Conservation (phyloP, 306 rosid species). For the Quillaja saponaria region DNA sequence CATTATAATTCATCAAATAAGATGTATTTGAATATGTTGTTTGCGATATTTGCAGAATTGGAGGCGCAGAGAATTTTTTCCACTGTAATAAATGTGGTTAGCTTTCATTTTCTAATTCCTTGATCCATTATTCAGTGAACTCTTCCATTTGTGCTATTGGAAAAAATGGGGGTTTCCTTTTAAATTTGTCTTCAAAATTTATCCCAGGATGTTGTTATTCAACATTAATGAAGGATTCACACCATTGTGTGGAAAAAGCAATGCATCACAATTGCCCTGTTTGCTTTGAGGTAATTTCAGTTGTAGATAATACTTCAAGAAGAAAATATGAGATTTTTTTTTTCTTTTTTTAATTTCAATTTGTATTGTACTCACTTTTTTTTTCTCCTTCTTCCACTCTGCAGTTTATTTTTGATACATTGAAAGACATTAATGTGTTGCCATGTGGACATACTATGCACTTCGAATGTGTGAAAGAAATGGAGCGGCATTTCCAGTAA, state of each 20-base stretch:
- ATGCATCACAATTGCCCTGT: slow-evolving; percentile 62
- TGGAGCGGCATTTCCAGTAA: slow-evolving; percentile 63
- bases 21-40: too few relatives aligned
- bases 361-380: background rate
- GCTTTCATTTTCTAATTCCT: background rate
- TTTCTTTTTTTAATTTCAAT: too few relatives aligned
- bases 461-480: slow-evolving; percentile 62
- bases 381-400: background rate
- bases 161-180: background rate
- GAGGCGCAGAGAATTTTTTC: slow-evolving; percentile 69
- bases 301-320: background rate
- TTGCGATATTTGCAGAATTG: slow-evolving; percentile 44
- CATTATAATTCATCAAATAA: too few relatives aligned
- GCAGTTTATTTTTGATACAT: slow-evolving; percentile 81
- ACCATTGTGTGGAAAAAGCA: slow-evolving; percentile 50
- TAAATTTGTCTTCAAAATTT: too few relatives aligned
- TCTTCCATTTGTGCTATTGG: background rate
- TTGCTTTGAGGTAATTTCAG: slow-evolving; percentile 47
- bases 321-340: background rate
- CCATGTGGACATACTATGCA: slow-evolving; percentile 69
- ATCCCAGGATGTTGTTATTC: slow-evolving; percentile 54
- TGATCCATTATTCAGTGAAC: too few relatives aligned
- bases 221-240: slow-evolving; percentile 41
- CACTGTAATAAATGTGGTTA: slow-evolving; percentile 75
- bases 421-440: slow-evolving; percentile 50